Base-by-base conservation (phyloP, 805 yeast genomes). In the Candida rishiriensis region DNA sequence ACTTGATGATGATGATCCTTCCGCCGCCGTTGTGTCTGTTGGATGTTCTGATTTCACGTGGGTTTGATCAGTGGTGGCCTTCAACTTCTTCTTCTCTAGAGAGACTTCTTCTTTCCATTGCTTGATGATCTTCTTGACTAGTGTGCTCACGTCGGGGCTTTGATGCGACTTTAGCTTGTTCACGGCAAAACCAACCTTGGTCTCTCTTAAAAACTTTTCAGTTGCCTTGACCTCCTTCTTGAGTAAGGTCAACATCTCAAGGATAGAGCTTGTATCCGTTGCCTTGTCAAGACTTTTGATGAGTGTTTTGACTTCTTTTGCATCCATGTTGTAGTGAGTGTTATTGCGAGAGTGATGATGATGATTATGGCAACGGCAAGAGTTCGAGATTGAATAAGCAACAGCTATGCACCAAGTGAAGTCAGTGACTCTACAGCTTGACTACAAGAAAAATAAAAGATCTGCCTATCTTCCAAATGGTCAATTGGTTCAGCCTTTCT, bases 141-240 rank as follows among this genome's bases (percentile, higher is more conserved):
- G 66, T 2, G 73, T 66, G 11, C 83, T 71, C 38, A 93, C 76
- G 53, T 89, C 95, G 17, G 75, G 49, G 63, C 85, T 87, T 29
- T 66, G 59, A 38, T 81, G 79, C 9, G 86, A 68, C 51, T 96
- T 79, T 57, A 85, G 79, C 65, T 88, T 89, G 69, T 93, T 93
- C 35, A 93, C 97, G 9, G 90, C 91, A 14, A 93, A 91, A 51
- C 99, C 99, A n/a, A 93, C 91, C 64, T 88, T 89, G 9, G 99
- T 93, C 58, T 91, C 95, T 57, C 97, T 77, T 41, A 91, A 72
- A 31, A 91, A 71, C 60, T 81, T 78, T 60, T 91, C 98, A 1
- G 95, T 82, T 10, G 98, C 97, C 53, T 72, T 71, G 41, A 88
- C 86, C 11, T 86, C 87, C 44, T 74, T 78, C 53, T 84, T 81